Evolutionary conservation across 495 filamentous ascomycete species (phyloP).

Genomic region (Aeminium ludgeri): DNA sequence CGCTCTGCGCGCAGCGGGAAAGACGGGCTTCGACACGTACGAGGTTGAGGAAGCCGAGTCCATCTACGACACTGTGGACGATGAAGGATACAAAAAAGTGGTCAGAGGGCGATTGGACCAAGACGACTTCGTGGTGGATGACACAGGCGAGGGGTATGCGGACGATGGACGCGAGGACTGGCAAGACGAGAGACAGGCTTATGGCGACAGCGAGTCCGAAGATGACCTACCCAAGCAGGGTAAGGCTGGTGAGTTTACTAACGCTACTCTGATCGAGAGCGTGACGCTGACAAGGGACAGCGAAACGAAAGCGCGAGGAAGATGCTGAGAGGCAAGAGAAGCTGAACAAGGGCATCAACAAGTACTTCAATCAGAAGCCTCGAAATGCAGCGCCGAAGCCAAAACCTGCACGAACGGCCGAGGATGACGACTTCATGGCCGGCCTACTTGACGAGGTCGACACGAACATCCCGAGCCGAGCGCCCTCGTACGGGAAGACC

Average conservation of each 20-base stretch:
- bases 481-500: conserved; percentile 29
- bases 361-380: conserved; percentile 73
- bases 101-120: conserved; percentile 75
- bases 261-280: too few relatives aligned
- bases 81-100: conserved; percentile 92
- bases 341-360: conserved; percentile 77
- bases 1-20: conserved; percentile 72
- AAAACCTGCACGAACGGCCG: conserved; percentile 54
- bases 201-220: conserved; percentile 53
- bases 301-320: conserved; percentile 80
- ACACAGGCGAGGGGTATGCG: conserved; percentile 45
- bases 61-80: conserved; percentile 91
- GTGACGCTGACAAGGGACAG: conserved; percentile 22
- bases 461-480: conserved; percentile 39
- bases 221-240: conserved; percentile 46
- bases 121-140: conserved; percentile 83
- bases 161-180: conserved; percentile 96
- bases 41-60: conserved; percentile 68
- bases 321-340: conserved; percentile 72
- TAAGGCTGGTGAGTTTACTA: conserved; percentile 37
- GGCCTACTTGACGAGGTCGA: conserved; percentile 81
- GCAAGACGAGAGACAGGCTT: conserved; percentile 45
- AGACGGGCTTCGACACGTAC: conserved; percentile 79
- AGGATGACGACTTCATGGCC: conserved; percentile 72
- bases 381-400: conserved; percentile 51